Base-by-base conservation (phyloP, 2,329 filamentous ascomycete species). In the Apiospora sp. region DNA sequence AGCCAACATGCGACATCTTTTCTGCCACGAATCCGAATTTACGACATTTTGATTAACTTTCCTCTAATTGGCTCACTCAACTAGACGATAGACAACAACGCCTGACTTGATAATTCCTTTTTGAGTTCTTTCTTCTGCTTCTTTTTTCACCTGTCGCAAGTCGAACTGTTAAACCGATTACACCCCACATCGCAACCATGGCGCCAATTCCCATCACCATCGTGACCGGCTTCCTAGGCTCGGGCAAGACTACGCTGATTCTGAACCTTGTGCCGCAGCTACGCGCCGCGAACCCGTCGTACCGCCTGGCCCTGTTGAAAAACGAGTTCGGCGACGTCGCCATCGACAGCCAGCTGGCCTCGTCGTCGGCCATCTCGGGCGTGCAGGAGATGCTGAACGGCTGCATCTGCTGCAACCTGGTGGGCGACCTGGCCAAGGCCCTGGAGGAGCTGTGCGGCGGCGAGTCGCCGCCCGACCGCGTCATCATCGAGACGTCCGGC, bases 371-470 rank as follows among this genome's bases (percentile, higher is more conserved):
- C 75, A 95, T 99, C 77, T 92, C 94, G 0, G 96, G 95, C 71
- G 95, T 98, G 5, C 93, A 93, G 78, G 96, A 99, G 83, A 89
- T 99, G 0, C 92, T 99, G 71, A 97, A 98, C 82, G 96, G 96
- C 76, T 98, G 96, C 85, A 98, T 99, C 83, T 99, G 96, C 89
- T 99, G 96, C 86, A 98, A 98, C 81, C 92, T 98, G 37, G 96
- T 99, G 74, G 96, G 96, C 22, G 94, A 97, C 82, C 90, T 99
- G 10, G 90, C 91, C 73, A 91, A 93, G 68, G 95, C 96, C 1
- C 91, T 99, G 24, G 84, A 89, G 61, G 92, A 96, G 79, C 91
- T 99, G 54, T 89, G 44, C 34, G 24, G 34, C 34, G 34, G 58
- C 58, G 58, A 41, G 19, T 82, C 87, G 46, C 75, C 76, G 0